Base-by-base conservation (phyloP, 2,329 filamentous ascomycete genomes). In the Paradendryphiella salina region DNA sequence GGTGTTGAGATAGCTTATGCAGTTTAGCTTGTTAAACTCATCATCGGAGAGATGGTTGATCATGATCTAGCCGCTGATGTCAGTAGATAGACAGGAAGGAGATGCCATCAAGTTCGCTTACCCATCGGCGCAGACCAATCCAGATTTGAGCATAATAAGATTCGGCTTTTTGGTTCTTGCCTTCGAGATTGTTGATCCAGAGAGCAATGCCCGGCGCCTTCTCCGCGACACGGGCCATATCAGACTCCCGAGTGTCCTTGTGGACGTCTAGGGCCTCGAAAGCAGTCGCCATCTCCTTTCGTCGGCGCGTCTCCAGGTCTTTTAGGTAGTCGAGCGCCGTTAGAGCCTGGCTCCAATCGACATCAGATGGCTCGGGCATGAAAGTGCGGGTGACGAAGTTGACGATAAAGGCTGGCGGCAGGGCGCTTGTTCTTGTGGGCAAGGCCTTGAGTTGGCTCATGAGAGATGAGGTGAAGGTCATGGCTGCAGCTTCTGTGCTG, bases 1-100 rank as follows among this genome's bases (percentile, higher is more conserved):
- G 8, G 84, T 87, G 71, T 87, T 87, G 42, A 87, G 79, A 79
- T 87, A 84, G 45, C 83, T 85, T 56, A 86, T 77, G 64, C 84
- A 85, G 66, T 86, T 86, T 61, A 80, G 77, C 67, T 85, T 85
- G 74, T 83, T 83, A 71, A 84, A 85, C 0, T 83, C 83, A 26
- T 79, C 74, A 23, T 85, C 74, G 20, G 82, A 80, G 60, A 87
- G 78, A 61, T 87, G 84, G 60, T 87, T 86, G 69, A 87, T 80
- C 64, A 87, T 72, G 51, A 83, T 82, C 82, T 84, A 51, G 18
- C 23, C 31, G 6, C 9, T 9, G 2, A 29, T 34, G 52, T 61
- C 54, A 59, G 59, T 32, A 29, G 17, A 29, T n/a, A 17, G 29
- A 20, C 3, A 17, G 26, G 3, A 11, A 36, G 5, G 21, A 17